Conservation (phyloP, 495 filamentous ascomycete species). For the Neurospora sp. region DNA sequence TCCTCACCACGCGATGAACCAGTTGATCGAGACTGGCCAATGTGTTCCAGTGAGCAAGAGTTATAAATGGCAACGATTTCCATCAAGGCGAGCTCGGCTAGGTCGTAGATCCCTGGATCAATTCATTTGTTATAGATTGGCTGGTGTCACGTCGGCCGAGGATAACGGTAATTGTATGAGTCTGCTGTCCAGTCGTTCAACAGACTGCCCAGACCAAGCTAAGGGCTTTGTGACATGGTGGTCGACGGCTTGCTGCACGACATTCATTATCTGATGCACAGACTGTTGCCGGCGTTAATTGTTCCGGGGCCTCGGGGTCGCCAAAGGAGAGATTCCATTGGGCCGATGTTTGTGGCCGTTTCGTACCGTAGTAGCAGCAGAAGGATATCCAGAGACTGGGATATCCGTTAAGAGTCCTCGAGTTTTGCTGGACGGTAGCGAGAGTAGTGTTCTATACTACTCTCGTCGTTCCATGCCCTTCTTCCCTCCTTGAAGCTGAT, state of each 20-base stretch:
- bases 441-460: neutral
- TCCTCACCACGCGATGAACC: neutral
- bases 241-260: neutral
- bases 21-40: neutral
- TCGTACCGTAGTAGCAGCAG: neutral
- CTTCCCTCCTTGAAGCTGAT: neutral
- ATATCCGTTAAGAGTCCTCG: neutral
- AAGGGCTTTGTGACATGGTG: neutral
- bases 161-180: neutral
- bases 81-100: neutral
- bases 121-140: neutral
- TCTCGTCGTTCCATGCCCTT: neutral
- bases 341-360: neutral
- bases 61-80: neutral
- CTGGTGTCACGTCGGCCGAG: neutral
- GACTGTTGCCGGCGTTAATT: neutral
- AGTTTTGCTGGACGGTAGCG: neutral
- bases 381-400: neutral
- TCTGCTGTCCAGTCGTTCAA: neutral
- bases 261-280: neutral
- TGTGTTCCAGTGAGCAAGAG: neutral
- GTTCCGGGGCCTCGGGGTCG: neutral
- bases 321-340: neutral
- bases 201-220: neutral
- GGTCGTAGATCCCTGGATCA: neutral